Base-by-base conservation (phyloP, 495 filamentous ascomycete genomes). In the Penicillium egyptiacum region DNA sequence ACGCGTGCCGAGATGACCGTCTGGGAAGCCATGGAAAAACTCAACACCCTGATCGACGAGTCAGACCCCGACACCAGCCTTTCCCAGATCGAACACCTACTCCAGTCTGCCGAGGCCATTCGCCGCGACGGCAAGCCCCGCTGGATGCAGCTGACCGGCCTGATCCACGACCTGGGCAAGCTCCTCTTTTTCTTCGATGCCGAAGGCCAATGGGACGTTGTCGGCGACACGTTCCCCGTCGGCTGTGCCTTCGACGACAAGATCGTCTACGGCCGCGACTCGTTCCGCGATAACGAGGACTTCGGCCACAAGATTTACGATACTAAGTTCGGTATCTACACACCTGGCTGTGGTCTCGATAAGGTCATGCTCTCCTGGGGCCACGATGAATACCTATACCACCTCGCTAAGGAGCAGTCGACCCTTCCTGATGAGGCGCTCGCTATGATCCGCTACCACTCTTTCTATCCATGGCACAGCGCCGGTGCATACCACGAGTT, bases 111-210 rank as follows among this genome's bases (percentile, higher is more conserved):
- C 25, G 91, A 96, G 66, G 90, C 91, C 0, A 92, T 95, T 65
- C 85, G 90, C 17, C 83, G 87, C 39, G 91, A 94, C 64, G 89
- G 91, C 61, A 94, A 95, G 76, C 91, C 91, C 6, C 81, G 89
- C 33, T 96, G 91, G 91, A 93, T 95, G 88, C 91, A 95, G 70
- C 74, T 95, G 20, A 88, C 86, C 0, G 91, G 91, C 1, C 80
- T 95, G n/a, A 88, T 96, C 60, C 91, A 96, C 70, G 91, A 95
- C 60, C 79, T 95, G 14, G 91, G 91, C 60, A 96, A 95, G 73
- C 81, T 95, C 16, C 82, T 95, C 31, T 93, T 85, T 79, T 92
- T 94, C 75, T 90, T 86, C 70, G 87, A 83, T 49, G 89, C 87
- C 10, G 72, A 86, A 55, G 90, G 91, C 45, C 91, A 96, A 69